These are phyloP conservation scores for Vigna hirtella DNA, from an alignment of 306 rosid species.

Conservation along the genomic window DNA sequence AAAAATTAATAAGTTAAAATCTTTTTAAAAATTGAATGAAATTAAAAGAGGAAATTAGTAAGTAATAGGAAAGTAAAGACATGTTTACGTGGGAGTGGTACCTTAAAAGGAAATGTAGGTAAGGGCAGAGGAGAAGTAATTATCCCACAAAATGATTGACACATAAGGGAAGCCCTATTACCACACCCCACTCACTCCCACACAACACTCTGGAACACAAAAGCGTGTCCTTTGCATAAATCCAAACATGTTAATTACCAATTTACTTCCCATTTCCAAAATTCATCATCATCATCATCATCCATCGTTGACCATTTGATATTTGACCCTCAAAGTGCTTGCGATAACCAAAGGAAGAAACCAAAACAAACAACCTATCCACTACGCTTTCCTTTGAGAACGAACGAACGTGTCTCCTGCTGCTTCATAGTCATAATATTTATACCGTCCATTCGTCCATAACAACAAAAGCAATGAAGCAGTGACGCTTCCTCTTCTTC, in stretches of 20 bases:
- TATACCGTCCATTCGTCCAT: slow-evolving; percentile 15
- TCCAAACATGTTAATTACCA: not conserved
- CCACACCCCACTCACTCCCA: slow-evolving; percentile 24
- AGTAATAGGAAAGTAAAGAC: not conserved
- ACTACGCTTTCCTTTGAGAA: slow-evolving; percentile 23
- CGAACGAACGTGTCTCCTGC: not conserved
- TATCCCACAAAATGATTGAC: slow-evolving; percentile 40
- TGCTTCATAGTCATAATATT: not conserved
- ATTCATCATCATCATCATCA: not conserved
- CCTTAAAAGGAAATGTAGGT: too few relatives aligned
- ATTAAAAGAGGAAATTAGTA: too few relatives aligned
- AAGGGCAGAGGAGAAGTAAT: too few relatives aligned
- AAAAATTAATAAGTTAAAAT: too few relatives aligned
- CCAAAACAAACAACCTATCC: slow-evolving; percentile 23
- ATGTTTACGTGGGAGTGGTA: not conserved
- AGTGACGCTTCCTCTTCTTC: slow-evolving; percentile 56
- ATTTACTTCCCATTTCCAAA: not conserved
- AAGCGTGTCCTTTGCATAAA: slow-evolving; percentile 44
- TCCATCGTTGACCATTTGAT: not conserved
- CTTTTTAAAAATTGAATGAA: too few relatives aligned
- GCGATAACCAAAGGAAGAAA: not conserved
- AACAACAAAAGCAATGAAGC: slow-evolving; percentile 43
- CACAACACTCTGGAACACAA: not conserved
- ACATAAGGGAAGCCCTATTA: slow-evolving; percentile 33
- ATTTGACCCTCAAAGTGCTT: slow-evolving; percentile 19